These are phyloP conservation scores for Rubia yunnanensis DNA, from an alignment of 257 asterid genomes.

Conservation along the genomic window DNA sequence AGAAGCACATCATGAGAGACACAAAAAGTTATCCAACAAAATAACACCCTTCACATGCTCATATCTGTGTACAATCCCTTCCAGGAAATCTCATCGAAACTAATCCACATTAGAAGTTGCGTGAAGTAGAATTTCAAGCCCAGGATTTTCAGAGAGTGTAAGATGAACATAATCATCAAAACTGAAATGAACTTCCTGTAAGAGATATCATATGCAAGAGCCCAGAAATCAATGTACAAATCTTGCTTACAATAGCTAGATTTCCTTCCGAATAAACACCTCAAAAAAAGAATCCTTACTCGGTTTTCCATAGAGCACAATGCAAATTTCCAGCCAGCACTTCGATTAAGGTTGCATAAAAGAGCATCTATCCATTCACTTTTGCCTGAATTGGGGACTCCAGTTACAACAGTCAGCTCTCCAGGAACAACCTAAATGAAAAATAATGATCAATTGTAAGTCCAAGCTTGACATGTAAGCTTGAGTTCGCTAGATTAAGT, in stretches of 20 bases:
- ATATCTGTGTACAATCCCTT: not conserved
- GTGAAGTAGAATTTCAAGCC: not conserved
- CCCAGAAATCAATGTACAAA: not conserved
- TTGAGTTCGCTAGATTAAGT: not conserved
- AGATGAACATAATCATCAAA: not conserved
- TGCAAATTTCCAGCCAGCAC: slow-evolving; percentile 91
- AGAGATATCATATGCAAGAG: not conserved
- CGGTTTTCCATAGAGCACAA: slow-evolving; percentile 96
- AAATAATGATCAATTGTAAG: slow-evolving; percentile 3
- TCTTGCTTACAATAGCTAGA: not conserved
- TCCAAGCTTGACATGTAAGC: not conserved
- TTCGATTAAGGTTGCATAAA: slow-evolving; percentile 76
- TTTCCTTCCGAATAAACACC: not conserved
- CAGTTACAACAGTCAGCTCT: slow-evolving; percentile 86
- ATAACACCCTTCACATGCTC: not conserved
- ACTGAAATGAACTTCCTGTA: not conserved
- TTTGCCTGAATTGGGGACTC: slow-evolving; percentile 99
- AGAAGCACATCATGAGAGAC: not conserved
- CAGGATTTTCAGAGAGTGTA: not conserved
- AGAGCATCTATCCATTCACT: slow-evolving; percentile 99
- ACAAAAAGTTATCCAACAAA: not conserved
- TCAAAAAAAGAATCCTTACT: slow-evolving; percentile 29
- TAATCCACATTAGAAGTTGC: not conserved
- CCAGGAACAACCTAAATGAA: slow-evolving; percentile 85
- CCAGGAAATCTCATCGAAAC: not conserved